A percentile compares a stretch with the other conserved stretches of the same genome.
phyloP scores from a whole-genome alignment of 257 asterid genomes.

The Sherardia arvensis region DNA sequence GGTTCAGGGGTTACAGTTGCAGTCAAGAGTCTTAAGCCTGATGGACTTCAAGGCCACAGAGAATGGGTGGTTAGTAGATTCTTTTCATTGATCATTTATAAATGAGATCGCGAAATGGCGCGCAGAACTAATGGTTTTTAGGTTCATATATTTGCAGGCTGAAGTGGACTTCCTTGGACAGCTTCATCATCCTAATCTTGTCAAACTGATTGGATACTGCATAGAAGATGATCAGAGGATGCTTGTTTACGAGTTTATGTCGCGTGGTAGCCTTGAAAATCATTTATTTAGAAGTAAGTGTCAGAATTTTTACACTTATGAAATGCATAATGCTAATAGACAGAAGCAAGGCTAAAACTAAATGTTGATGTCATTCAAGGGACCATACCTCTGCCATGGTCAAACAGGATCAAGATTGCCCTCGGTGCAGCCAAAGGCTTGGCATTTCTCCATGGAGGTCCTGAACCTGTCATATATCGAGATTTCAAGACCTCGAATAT shows the following conservation, averaged over 20 bases:
- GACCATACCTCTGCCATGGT: conserved; percentile 93
- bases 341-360: not conserved
- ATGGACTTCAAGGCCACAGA: conserved; percentile 95
- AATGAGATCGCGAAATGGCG: conserved; percentile 8
- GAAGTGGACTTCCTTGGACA: conserved; percentile 94
- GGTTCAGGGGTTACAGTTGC: conserved; percentile 91
- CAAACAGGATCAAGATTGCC: conserved; percentile 78
- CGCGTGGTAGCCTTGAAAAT: conserved; percentile 95
- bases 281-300: conserved; percentile 89
- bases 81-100: conserved; percentile 8
- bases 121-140: conserved; percentile 14
- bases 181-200: conserved; percentile 90
- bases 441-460: conserved; percentile 79
- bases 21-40: conserved; percentile 88
- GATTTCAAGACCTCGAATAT: conserved; percentile 96
- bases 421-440: conserved; percentile 95
- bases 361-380: conserved; percentile 42
- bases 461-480: conserved; percentile 84
- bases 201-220: conserved; percentile 83
- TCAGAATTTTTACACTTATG: not conserved
- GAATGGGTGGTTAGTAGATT: conserved; percentile 96
- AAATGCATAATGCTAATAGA: not conserved
- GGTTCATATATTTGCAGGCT: conserved; percentile 49
- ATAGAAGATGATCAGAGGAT: conserved; percentile 91
- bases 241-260: conserved; percentile 90